Percentiles rank a stretch among this genome's conserved stretches.
These are phyloP conservation scores for Stachybotrys elegans DNA, from an alignment of 2,329 filamentous ascomycete genomes.

Conservation along the genomic window DNA sequence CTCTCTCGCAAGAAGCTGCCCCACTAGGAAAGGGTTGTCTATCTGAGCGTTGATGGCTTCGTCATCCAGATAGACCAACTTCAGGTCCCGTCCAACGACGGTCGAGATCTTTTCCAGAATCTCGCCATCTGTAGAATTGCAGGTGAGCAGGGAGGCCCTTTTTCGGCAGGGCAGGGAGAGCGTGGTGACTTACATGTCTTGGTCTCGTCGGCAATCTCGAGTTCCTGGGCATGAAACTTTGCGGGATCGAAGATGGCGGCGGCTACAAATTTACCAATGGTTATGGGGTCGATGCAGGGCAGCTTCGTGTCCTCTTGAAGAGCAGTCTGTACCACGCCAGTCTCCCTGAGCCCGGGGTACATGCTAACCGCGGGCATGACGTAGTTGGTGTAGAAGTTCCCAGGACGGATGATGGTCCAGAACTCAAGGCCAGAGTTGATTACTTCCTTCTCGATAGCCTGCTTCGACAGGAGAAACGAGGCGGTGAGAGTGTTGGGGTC, in stretches of 20 bases:
- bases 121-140: no score
- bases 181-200: no score
- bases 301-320: conserved; percentile 28
- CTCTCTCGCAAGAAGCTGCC: conserved; percentile 29
- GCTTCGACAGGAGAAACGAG: conserved; percentile 31
- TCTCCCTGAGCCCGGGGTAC: conserved; percentile 32
- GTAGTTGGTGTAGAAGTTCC: conserved; percentile 48
- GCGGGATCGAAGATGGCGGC: conserved; percentile 36
- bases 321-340: conserved; percentile 31
- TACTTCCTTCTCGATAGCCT: conserved; percentile 33
- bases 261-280: conserved; percentile 40
- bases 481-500: conserved; percentile 21
- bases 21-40: conserved; percentile 31
- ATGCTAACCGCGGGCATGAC: conserved; percentile 33
- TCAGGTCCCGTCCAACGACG: conserved; percentile 28
- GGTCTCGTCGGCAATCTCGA: conserved; percentile 36
- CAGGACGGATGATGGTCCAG: conserved; percentile 46
- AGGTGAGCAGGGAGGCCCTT: no score
- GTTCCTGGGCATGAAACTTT: conserved; percentile 32
- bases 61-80: conserved; percentile 31
- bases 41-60: conserved; percentile 32
- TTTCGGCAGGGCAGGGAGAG: no score
- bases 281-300: conserved; percentile 38
- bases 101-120: conserved; percentile 29
- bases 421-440: conserved; percentile 28